A percentile compares a stretch with the other conserved stretches of the same genome.
These are phyloP conservation scores for Blastobotrys americana DNA, from an alignment of 805 yeast genomes.

Conservation along the genomic window DNA sequence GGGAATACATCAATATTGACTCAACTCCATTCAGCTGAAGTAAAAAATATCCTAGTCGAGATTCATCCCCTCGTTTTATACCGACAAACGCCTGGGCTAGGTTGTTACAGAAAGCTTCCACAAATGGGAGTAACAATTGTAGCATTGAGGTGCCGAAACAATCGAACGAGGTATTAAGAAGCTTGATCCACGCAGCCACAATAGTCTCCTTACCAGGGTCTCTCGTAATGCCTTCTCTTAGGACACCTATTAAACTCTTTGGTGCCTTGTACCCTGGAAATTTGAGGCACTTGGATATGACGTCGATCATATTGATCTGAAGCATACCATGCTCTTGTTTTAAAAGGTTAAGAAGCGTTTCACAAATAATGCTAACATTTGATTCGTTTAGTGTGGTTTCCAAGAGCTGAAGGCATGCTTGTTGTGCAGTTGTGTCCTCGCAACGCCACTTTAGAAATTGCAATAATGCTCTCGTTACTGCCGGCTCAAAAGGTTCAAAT, in stretches of 20 bases:
- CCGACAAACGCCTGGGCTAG: constrained; percentile 31
- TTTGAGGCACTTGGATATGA: constrained; percentile 5
- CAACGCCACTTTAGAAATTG: not conserved
- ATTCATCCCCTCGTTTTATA: constrained; percentile 33
- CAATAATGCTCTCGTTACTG: not conserved
- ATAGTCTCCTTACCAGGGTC: constrained; percentile 38
- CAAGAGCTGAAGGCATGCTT: not conserved
- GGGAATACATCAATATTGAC: constrained; percentile 52
- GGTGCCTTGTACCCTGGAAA: not conserved
- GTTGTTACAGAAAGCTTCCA: constrained; percentile 42
- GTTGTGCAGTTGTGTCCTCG: not conserved
- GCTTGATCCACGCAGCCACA: constrained; percentile 41
- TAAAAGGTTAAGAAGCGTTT: not conserved
- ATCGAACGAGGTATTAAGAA: constrained; percentile 46
- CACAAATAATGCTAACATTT: not conserved
- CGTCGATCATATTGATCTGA: constrained; percentile 2
- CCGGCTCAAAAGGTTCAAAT: not conserved
- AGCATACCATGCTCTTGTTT: not conserved
- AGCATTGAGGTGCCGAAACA: constrained; percentile 48
- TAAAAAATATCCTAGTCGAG: constrained; percentile 41
- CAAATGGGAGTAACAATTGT: constrained; percentile 47
- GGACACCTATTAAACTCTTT: not conserved
- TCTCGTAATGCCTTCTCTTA: not conserved
- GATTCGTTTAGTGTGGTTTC: not conserved
- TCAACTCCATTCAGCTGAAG: constrained; percentile 51